These are phyloP conservation scores for Dactylellina drechsleri DNA, from an alignment of 2,329 filamentous ascomycete genomes.

Conservation along the genomic window DNA sequence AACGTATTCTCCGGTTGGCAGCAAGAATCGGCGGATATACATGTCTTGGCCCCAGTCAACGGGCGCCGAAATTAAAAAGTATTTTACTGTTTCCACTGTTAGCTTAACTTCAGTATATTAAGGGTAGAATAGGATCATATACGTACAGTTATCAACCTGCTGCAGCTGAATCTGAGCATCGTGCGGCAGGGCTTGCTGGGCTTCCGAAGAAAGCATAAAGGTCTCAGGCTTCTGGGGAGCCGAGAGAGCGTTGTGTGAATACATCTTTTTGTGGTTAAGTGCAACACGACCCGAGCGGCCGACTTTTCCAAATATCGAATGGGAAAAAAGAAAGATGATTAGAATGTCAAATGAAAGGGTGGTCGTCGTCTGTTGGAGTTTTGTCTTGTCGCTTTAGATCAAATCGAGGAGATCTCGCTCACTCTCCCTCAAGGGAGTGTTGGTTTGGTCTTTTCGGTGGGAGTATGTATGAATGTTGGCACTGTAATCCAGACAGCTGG, in stretches of 20 bases:
- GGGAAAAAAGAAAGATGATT: constrained; percentile 21
- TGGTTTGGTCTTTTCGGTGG: constrained; percentile 9
- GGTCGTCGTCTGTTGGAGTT: constrained; percentile 39
- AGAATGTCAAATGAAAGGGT: constrained; percentile 20
- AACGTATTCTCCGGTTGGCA: constrained; percentile 98
- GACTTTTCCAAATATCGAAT: constrained; percentile 18
- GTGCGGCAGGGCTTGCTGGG: constrained; percentile 92
- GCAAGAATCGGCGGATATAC: constrained; percentile 92
- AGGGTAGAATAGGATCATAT: not conserved
- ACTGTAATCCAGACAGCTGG: constrained; percentile 53
- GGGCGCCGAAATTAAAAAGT: constrained; percentile 97
- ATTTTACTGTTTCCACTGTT: constrained; percentile 77
- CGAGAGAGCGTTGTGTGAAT: constrained; percentile 85
- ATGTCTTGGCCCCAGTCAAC: constrained; percentile 98
- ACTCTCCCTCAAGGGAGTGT: constrained; percentile 49
- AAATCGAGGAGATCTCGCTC: constrained; percentile 55
- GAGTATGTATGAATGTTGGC: constrained; percentile 10
- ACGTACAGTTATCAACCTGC: constrained; percentile 96
- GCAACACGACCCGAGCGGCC: constrained; percentile 48
- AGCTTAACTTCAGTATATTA: not conserved
- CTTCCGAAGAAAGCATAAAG: constrained; percentile 97
- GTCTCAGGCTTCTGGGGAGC: constrained; percentile 96
- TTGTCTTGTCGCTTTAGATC: constrained; percentile 45
- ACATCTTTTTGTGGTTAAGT: constrained; percentile 68
- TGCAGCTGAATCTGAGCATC: constrained; percentile 97